Evolutionary conservation across 768 basidiomycete genomes (phyloP).

Genomic region (Macrolepiota dolichaula): DNA sequence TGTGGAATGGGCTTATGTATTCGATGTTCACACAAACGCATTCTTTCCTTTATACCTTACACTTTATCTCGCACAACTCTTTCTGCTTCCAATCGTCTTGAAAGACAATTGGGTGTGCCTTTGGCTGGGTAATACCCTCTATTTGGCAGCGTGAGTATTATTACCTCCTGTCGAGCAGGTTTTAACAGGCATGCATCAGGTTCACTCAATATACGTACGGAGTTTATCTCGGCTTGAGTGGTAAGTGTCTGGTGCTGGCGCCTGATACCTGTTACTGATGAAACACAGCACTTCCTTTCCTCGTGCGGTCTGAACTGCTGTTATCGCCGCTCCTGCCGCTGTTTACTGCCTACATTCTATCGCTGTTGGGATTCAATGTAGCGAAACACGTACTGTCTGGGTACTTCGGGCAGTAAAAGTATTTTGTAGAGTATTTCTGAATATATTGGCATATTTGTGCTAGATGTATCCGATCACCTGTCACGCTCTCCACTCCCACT

Average conservation of each 20-base stretch:
- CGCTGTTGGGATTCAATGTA: slow-evolving; percentile 88
- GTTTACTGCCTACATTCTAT: slow-evolving; percentile 81
- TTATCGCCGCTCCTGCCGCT: slow-evolving; percentile 88
- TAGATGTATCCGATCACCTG: slow-evolving; percentile 7
- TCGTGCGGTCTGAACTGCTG: slow-evolving; percentile 84
- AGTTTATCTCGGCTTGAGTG: slow-evolving; percentile 81
- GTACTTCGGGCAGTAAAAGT: slow-evolving; percentile 53
- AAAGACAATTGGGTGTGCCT: slow-evolving; percentile 92
- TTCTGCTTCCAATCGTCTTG: slow-evolving; percentile 79
- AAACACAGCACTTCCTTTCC: slow-evolving; percentile 83
- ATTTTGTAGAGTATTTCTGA: slow-evolving; percentile 5
- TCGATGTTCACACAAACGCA: slow-evolving; percentile 95
- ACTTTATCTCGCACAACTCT: slow-evolving; percentile 84
- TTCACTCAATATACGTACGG: slow-evolving; percentile 92
- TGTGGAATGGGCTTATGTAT: slow-evolving; percentile 93
- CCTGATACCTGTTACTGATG: not conserved
- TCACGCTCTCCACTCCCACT: slow-evolving; percentile 9
- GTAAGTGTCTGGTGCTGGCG: slow-evolving; percentile 34
- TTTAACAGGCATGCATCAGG: slow-evolving; percentile 30
- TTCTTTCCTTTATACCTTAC: slow-evolving; percentile 94
- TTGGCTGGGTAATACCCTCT: slow-evolving; percentile 88
- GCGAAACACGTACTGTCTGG: slow-evolving; percentile 74
- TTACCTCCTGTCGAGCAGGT: not conserved
- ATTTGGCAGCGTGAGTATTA: slow-evolving; percentile 74
- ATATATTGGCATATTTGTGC: slow-evolving; percentile 11